Conservation (phyloP, 2,329 filamentous ascomycete species). For the Ophiocordyceps sinensis region DNA sequence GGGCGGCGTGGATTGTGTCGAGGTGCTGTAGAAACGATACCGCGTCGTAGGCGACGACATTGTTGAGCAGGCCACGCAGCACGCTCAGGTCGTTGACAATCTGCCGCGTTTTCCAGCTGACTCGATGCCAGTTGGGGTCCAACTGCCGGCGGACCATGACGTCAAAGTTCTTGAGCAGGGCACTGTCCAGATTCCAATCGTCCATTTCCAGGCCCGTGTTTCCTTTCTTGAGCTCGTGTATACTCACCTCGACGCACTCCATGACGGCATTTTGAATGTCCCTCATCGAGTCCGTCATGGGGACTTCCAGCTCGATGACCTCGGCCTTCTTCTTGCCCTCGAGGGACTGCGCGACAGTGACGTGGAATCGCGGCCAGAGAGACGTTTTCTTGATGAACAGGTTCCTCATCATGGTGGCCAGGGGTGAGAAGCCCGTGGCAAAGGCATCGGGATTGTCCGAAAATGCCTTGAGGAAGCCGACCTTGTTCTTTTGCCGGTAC, state of each 20-base stretch:
- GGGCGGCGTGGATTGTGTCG: constrained; percentile 84
- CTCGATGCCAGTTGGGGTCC: constrained; percentile 93
- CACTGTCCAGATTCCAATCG: constrained; percentile 91
- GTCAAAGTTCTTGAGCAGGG: constrained; percentile 85
- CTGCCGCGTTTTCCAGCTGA: constrained; percentile 88
- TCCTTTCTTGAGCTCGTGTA: constrained; percentile 81
- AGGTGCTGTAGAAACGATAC: constrained; percentile 87
- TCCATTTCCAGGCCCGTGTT: constrained; percentile 89
- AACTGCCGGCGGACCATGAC: constrained; percentile 75
- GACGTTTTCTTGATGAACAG: constrained; percentile 80
- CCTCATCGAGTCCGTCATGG: constrained; percentile 89
- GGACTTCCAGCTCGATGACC: constrained; percentile 90
- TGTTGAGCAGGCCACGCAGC: constrained; percentile 68
- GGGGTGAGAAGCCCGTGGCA: constrained; percentile 71
- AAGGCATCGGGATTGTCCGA: constrained; percentile 90
- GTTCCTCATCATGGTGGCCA: constrained; percentile 79
- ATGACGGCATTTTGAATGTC: constrained; percentile 89
- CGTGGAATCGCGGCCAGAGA: constrained; percentile 86
- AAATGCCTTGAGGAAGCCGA: constrained; percentile 89
- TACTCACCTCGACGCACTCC: constrained; percentile 91
- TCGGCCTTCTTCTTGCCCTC: constrained; percentile 91
- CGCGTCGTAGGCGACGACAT: constrained; percentile 70
- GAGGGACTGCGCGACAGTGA: constrained; percentile 74
- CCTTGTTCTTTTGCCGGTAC: constrained; percentile 88
- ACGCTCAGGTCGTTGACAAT: constrained; percentile 83